phyloP scores from a whole-genome alignment of 73 alveolate genomes.

The Paraurostyla sp. region DNA sequence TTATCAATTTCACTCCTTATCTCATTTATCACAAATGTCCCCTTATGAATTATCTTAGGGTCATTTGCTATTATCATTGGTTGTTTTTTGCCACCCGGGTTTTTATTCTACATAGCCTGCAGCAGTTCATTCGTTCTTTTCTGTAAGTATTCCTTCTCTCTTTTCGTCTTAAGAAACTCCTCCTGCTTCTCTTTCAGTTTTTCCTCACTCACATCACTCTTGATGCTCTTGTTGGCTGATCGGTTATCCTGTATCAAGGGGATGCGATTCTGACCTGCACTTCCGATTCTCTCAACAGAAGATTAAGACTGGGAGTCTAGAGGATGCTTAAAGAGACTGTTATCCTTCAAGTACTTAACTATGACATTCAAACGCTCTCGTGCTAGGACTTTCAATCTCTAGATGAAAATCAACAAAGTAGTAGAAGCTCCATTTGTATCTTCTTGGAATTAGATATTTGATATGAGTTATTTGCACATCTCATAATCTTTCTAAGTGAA shows the following conservation, averaged over 20 bases:
- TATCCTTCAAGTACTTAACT: conserved; percentile 7
- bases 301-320: too few relatives aligned
- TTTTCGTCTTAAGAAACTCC: neutral
- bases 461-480: neutral
- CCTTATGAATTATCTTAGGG: conserved; percentile 43
- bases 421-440: neutral
- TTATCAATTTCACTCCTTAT: conserved; percentile 25
- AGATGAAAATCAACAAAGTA: neutral
- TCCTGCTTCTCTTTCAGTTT: conserved; percentile 13
- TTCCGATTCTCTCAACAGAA: too few relatives aligned
- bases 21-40: neutral
- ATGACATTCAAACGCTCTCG: conserved; percentile 6
- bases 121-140: conserved; percentile 32
- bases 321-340: neutral
- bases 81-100: neutral
- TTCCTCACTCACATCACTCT: conserved; percentile 28
- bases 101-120: neutral
- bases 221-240: neutral
- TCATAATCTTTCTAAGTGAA: neutral
- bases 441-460: conserved; percentile 30
- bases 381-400: conserved; percentile 33
- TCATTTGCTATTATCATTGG: neutral
- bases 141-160: conserved; percentile 35
- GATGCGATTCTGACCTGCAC: too few relatives aligned
- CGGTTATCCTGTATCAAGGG: too few relatives aligned